Base-by-base conservation (phyloP, 2,329 filamentous ascomycete species). In the Botrytis porri region DNA sequence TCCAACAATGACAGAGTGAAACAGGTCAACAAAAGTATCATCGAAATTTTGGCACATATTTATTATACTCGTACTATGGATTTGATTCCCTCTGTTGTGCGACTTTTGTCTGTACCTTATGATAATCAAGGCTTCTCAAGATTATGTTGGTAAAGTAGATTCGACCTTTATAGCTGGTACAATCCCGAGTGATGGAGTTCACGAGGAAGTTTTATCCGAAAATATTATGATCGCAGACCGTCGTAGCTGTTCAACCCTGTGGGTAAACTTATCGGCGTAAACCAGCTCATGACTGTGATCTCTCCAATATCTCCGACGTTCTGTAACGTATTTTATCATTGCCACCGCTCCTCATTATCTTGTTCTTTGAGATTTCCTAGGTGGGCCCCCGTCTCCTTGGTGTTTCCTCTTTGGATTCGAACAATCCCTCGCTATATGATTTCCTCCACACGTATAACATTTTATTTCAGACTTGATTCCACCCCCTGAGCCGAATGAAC, bases 381-480 rank as follows among this genome's bases (percentile, higher is more conserved):
- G 74, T 35, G 74, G 76, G 12, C 77, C 74, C 60, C 77, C 77
- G 67, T 79, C 78, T 66, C 75, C 78, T 63, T 73, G 67, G 60
- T 75, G 61, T 35, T 64, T 64, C 74, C 77, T 80, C 76, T 82
- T 78, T 59, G 61, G n/a, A 35, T 78, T 83, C 2, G 88, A 85
- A 79, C 90, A 92, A 32, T 89, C 85, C 65, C 80, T 82, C 70
- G 84, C 84, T 75, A 86, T 86, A 80, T 93, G 91, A 48, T 83
- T 83, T 75, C 88, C 84, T 25, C 89, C 87, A 79, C 91, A 93
- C 29, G 83, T 85, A 81, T 87, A 88, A 80, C 91, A 93, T 51
- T 65, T 51, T 54, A 73, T 73, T 22, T 62, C 75, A 25, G 69
- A 71, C 65, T 81, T 57, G 8, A 41, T 80, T 74, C 76, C 77